These are phyloP conservation scores for Mycena indigotica DNA, from an alignment of 768 basidiomycete species.

Conservation along the genomic window DNA sequence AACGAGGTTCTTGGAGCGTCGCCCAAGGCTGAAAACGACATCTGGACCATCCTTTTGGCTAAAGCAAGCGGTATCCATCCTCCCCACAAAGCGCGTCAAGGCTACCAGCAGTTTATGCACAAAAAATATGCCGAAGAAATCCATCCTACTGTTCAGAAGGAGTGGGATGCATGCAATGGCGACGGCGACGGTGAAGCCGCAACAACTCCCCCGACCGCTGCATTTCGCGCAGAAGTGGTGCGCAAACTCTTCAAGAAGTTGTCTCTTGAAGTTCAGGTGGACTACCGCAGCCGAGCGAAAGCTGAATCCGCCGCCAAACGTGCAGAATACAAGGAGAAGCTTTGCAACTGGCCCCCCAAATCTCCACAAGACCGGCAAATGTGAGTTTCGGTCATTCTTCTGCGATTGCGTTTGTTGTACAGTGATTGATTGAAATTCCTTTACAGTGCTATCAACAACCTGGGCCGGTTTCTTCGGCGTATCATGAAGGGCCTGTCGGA, in stretches of 20 bases:
- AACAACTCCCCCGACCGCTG: background rate
- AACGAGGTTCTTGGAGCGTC: background rate
- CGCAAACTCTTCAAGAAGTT: background rate
- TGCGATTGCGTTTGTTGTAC: background rate
- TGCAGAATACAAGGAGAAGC: background rate
- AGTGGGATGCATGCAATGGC: background rate
- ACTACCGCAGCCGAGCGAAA: background rate
- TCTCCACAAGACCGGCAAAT: background rate
- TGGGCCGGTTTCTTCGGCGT: background rate
- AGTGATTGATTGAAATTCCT: background rate
- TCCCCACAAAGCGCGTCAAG: slow-evolving; percentile 2
- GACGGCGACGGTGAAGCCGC: background rate
- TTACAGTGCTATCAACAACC: slow-evolving; percentile 1
- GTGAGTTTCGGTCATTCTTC: background rate
- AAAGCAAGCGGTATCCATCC: background rate
- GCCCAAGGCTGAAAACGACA: background rate
- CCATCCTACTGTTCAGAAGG: background rate
- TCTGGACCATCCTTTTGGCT: background rate
- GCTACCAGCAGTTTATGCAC: slow-evolving; percentile 6
- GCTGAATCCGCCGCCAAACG: background rate
- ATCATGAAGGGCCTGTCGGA: background rate
- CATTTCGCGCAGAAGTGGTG: background rate
- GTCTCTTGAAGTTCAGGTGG: background rate
- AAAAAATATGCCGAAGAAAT: background rate
- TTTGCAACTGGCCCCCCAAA: background rate